These are phyloP conservation scores for Epichloe sylvatica DNA, from an alignment of 2,329 filamentous ascomycete species.

Conservation along the genomic window DNA sequence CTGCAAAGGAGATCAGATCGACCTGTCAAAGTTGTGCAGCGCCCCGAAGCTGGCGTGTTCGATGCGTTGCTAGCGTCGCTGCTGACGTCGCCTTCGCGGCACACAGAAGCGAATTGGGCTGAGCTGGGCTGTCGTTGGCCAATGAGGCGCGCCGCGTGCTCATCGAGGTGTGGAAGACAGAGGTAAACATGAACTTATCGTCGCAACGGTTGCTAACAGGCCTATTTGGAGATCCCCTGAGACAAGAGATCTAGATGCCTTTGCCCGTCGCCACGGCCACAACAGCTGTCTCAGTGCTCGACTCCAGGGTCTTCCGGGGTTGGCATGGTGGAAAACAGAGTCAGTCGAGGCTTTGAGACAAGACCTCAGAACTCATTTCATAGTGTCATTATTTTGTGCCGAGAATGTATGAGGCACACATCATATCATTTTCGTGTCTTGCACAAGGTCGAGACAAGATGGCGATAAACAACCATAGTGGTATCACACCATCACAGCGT, in stretches of 20 bases:
- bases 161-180: not conserved
- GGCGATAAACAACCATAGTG: too few relatives aligned
- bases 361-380: not conserved
- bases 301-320: not conserved
- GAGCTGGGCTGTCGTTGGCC: not conserved
- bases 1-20: not conserved
- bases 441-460: not conserved
- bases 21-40: not conserved
- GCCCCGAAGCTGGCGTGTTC: slow-evolving; percentile 1
- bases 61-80: not conserved
- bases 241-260: not conserved
- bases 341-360: not conserved
- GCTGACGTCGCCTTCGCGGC: not conserved
- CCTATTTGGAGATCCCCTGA: not conserved
- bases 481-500: not conserved
- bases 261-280: slow-evolving; percentile 3
- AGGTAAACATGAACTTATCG: slow-evolving; percentile 1
- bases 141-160: not conserved
- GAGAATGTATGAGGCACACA: not conserved
- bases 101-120: not conserved
- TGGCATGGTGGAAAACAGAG: not conserved
- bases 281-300: not conserved
- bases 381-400: not conserved
- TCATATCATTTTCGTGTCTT: not conserved
- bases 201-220: not conserved